Evolutionary conservation across 306 rosid genomes (phyloP).

Genomic region (Cicer bijugum): DNA sequence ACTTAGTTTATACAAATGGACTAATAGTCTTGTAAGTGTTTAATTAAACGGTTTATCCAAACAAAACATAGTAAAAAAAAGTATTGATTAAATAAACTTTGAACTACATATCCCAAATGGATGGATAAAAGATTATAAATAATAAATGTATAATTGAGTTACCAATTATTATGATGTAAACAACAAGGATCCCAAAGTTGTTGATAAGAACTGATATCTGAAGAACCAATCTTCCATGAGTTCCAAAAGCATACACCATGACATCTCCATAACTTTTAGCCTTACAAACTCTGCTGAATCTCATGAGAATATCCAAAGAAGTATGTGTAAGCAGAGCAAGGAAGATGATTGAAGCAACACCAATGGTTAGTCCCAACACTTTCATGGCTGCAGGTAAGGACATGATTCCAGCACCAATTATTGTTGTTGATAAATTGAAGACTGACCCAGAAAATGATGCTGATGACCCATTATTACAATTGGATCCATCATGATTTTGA

Average conservation of each 20-base stretch:
- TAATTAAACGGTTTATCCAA: too few species aligned
- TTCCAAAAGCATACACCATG: conserved; percentile 66
- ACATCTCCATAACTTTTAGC: conserved; percentile 52
- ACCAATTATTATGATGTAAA: conserved; percentile 74
- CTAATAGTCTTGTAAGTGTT: too few species aligned
- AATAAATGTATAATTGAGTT: not conserved
- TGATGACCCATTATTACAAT: not conserved
- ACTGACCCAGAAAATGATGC: conserved; percentile 64
- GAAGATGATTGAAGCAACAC: conserved; percentile 52
- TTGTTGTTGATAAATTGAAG: conserved; percentile 67
- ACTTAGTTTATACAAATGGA: too few species aligned
- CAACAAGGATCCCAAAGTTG: conserved; percentile 70
- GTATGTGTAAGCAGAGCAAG: conserved; percentile 60
- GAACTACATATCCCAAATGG: too few species aligned
- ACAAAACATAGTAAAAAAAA: too few species aligned
- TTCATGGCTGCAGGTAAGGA: conserved; percentile 76
- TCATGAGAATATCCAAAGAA: conserved; percentile 60
- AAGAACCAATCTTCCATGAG: conserved; percentile 50
- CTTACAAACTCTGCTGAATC: conserved; percentile 59
- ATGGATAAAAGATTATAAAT: not conserved
- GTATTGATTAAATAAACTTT: too few species aligned
- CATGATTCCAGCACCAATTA: conserved; percentile 83
- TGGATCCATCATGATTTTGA: not conserved
- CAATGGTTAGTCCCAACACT: conserved; percentile 60
- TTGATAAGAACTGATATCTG: conserved; percentile 60